Evolutionary conservation across 495 filamentous ascomycete genomes (phyloP).

Genomic region (Penicillium tannophilum): DNA sequence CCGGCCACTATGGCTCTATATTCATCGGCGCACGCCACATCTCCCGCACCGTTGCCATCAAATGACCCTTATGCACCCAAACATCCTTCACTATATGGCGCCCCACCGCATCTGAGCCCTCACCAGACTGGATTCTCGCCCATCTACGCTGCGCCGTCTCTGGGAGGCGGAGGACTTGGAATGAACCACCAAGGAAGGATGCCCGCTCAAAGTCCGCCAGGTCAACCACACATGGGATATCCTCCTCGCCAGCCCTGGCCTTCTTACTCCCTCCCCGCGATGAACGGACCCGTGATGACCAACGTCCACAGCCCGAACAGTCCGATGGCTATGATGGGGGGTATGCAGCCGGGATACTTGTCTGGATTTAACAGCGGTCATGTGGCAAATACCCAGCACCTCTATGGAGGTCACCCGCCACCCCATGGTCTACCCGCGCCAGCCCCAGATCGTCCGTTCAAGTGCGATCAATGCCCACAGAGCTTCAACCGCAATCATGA

Average conservation of each 20-base stretch:
- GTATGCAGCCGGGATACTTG: conserved; percentile 53
- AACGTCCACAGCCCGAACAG: conserved; percentile 73
- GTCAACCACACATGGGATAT: conserved; percentile 50
- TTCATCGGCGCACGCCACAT: conserved; percentile 55
- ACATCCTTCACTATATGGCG: conserved; percentile 54
- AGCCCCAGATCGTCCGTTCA: conserved; percentile 84
- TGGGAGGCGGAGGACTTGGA: conserved; percentile 61
- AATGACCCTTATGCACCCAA: conserved; percentile 65
- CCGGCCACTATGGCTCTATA: conserved; percentile 28
- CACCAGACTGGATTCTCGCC: conserved; percentile 60
- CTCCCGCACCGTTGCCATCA: conserved; percentile 60
- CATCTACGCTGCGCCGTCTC: conserved; percentile 56
- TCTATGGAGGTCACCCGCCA: conserved; percentile 53
- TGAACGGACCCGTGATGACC: conserved; percentile 73
- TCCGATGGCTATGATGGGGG: conserved; percentile 68
- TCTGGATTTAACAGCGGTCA: conserved; percentile 60
- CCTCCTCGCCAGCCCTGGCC: conserved; percentile 55
- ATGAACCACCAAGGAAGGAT: conserved; percentile 57
- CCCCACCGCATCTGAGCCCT: conserved; percentile 63
- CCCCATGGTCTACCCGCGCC: conserved; percentile 44
- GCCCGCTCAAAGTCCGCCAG: conserved; percentile 53
- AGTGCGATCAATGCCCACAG: conserved; percentile 88
- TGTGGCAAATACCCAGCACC: conserved; percentile 57
- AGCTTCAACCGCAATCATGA: conserved; percentile 98
- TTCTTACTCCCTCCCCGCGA: conserved; percentile 58